Evolutionary conservation across 2,329 filamentous ascomycete genomes (phyloP), one percentile per base, ranked within the genome.

Genomic region (Trichoderma sp.): DNA sequence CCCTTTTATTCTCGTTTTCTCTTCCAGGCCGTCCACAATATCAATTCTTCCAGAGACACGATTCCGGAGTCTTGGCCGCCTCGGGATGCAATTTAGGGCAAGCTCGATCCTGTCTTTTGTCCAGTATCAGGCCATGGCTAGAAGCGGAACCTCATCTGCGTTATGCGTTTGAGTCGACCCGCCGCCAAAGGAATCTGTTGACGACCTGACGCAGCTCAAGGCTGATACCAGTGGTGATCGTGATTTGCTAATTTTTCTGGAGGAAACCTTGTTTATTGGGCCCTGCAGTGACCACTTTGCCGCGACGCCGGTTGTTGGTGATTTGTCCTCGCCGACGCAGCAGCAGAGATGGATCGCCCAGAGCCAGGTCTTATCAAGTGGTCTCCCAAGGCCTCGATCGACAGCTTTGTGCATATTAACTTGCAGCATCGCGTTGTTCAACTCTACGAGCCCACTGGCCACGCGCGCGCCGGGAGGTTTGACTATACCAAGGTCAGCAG

Each of bases 341-440:
- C 42, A 45, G 9, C 73, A 53, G 77, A 71, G 65, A 85, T 88
- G 84, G 86, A 88, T 72, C 84, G 86, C 56, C 85, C 85, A 2
- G 86, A 88, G 72, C 84, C 86, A 12, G 88, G 88, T 29, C 82
- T 90, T 67, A 84, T 90, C 74, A 87, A 88, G 74, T 90, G 88
- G 88, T 90, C 87, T 25, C 86, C 88, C 59, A 87, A 86, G 70
- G 80, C 85, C 19, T 78, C 79, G 13, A 80, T 84, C 69, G 84
- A 90, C 74, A 86, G 84, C 64, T 90, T 90, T 72, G 82, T 90
- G 64, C 87, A 89, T 72, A 84, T 90, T 76, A 90, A 89, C 72
- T 77, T 90, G 57, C 87, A 89, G 71, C 86, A 89, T 70, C 84
- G 86, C 50, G 81, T 88, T 45, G 84, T 89, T 42, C 86, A 90